Evolutionary conservation across 1,284 basidiomycete species (phyloP).

Genomic region (Cryptococcus wingfieldii): DNA sequence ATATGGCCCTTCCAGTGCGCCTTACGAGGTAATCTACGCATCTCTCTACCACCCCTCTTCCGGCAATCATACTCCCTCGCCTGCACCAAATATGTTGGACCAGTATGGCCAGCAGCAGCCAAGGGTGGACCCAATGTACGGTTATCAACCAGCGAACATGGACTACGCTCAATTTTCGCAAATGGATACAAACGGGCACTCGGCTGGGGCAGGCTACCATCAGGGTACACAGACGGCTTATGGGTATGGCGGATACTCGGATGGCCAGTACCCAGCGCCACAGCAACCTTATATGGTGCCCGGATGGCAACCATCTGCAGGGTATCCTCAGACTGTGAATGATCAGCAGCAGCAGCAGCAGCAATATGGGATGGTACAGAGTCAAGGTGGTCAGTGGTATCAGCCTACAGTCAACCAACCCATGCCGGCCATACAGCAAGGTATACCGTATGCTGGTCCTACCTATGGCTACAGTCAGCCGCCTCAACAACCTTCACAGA

Average conservation of each 20-base stretch:
- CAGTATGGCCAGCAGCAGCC: not conserved
- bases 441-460: constrained; percentile 21
- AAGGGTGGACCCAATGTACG: not conserved
- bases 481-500: constrained; percentile 1
- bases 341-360: constrained; percentile 5
- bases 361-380: constrained; percentile 8
- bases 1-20: constrained; percentile 7
- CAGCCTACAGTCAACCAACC: constrained; percentile 11
- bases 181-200: constrained; percentile 11
- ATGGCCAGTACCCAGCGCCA: not conserved
- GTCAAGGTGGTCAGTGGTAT: constrained; percentile 10
- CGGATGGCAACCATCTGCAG: not conserved
- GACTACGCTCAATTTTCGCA: constrained; percentile 7
- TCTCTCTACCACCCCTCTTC: constrained; percentile 31
- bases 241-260: not conserved
- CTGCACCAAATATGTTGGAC: not conserved
- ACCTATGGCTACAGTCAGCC: constrained; percentile 14
- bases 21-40: constrained; percentile 33
- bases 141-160: constrained; percentile 11
- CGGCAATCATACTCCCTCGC: not conserved
- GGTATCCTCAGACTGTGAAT: not conserved
- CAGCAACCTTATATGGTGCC: not conserved
- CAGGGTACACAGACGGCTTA: constrained; percentile 2
- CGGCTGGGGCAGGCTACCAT: constrained; percentile 1
- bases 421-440: constrained; percentile 42